Conservation (phyloP, 106 monocot genomes). For the Phalaenopsis aphrodite region DNA sequence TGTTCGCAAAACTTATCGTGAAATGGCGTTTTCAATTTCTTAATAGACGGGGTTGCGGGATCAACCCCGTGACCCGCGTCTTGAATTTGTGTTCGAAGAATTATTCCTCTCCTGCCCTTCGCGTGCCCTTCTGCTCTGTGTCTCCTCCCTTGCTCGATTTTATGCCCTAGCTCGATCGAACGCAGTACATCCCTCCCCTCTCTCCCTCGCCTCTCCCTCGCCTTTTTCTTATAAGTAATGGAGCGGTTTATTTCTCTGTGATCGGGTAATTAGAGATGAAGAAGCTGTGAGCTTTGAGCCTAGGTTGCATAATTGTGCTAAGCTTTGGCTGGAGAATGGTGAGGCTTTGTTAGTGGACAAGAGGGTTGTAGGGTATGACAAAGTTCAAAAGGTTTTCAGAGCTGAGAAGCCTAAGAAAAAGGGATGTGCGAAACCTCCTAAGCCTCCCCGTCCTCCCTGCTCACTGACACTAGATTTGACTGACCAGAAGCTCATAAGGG, state of each 20-base stretch:
- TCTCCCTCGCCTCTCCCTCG: too few relatives aligned
- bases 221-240: background rate
- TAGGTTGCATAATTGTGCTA: background rate
- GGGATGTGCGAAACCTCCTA: conserved; percentile 54
- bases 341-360: background rate
- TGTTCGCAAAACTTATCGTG: too few relatives aligned
- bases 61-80: too few relatives aligned
- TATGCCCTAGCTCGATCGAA: too few relatives aligned
- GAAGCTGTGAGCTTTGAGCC: background rate
- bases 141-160: too few relatives aligned
- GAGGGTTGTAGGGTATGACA: background rate
- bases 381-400: conserved; percentile 16
- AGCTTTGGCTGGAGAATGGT: conserved; percentile 5
- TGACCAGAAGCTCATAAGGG: conserved; percentile 44
- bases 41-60: too few relatives aligned
- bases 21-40: too few relatives aligned
- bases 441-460: conserved; percentile 58
- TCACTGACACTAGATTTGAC: conserved; percentile 29
- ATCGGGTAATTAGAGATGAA: background rate
- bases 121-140: too few relatives aligned
- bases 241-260: background rate
- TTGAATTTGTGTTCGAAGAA: too few relatives aligned
- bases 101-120: too few relatives aligned
- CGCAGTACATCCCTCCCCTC: too few relatives aligned
- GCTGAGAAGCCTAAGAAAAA: conserved; percentile 44